Evolutionary conservation across 73 alveolate genomes (phyloP).

Genomic region (Tetrahymena thermophila): DNA sequence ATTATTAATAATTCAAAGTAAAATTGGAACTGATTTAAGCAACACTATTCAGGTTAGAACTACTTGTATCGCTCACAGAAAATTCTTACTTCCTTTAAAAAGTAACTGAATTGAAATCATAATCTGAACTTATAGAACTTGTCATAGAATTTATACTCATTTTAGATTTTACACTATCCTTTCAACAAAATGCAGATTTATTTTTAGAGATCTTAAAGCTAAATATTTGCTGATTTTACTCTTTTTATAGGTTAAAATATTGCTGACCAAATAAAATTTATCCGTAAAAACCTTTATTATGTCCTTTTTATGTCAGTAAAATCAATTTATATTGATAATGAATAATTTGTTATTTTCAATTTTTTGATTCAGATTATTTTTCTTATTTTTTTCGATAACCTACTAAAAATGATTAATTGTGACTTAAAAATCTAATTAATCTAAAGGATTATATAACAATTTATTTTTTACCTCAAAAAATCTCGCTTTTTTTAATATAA

Average conservation of each 20-base stretch:
- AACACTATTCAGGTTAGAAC: not conserved
- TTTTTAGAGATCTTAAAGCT: no score
- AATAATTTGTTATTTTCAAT: no score
- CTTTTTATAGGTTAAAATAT: no score
- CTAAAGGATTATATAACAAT: no score
- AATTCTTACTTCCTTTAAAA: not conserved
- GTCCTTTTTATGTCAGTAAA: no score
- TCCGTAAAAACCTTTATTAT: no score
- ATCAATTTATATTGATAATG: no score
- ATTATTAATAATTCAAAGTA: not conserved
- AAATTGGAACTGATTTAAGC: not conserved
- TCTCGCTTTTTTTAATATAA: not conserved
- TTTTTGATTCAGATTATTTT: no score
- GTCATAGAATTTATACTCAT: not conserved
- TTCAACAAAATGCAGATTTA: not conserved
- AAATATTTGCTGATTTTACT: no score
- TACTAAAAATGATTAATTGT: no score
- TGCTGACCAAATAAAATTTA: no score
- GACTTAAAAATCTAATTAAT: not conserved
- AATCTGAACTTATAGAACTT: not conserved
- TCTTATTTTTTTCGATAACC: not conserved
- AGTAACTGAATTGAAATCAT: not conserved
- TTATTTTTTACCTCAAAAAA: not conserved
- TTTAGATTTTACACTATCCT: not conserved
- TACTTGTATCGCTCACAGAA: not conserved